Percentiles rank a stretch among this genome's conserved stretches.
These are phyloP conservation scores for Beta corolliflora DNA, from an alignment of 179 eudicot genomes.

Conservation along the genomic window DNA sequence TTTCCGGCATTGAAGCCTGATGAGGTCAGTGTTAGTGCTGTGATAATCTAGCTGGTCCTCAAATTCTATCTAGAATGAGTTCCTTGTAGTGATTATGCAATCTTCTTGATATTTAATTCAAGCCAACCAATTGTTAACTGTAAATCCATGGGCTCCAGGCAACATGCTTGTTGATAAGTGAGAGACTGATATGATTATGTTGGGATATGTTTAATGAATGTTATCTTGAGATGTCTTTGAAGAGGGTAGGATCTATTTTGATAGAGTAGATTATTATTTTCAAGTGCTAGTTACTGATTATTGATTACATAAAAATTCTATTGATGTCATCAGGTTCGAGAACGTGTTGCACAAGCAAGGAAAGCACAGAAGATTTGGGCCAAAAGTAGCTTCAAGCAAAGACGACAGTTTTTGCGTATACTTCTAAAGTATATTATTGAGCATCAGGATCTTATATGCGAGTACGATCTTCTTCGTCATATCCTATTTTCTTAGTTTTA, in stretches of 20 bases:
- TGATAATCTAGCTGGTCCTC: background rate
- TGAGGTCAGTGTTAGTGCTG: constrained; percentile 57
- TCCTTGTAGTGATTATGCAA: background rate
- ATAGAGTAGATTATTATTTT: background rate
- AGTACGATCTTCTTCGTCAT: constrained; percentile 48
- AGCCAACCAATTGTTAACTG: background rate
- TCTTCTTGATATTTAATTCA: background rate
- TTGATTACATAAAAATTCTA: background rate
- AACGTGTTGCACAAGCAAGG: constrained; percentile 86
- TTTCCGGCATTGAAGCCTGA: constrained; percentile 77
- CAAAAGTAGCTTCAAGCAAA: constrained; percentile 92
- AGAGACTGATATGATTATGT: background rate
- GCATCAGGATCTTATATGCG: constrained; percentile 97
- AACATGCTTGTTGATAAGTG: constrained; percentile 4
- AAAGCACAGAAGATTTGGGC: constrained; percentile 94
- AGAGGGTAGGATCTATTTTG: background rate
- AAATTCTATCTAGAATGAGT: background rate
- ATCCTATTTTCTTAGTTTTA: background rate
- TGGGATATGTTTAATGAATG: background rate
- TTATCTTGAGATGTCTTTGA: background rate
- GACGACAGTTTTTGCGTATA: constrained; percentile 88
- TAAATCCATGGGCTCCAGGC: background rate
- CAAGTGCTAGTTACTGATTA: background rate
- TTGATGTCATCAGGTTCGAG: constrained; percentile 63
- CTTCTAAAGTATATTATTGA: constrained; percentile 94